Evolutionary conservation across 805 yeast genomes (phyloP).

Genomic region (Crinitomyces ghanaensis): DNA sequence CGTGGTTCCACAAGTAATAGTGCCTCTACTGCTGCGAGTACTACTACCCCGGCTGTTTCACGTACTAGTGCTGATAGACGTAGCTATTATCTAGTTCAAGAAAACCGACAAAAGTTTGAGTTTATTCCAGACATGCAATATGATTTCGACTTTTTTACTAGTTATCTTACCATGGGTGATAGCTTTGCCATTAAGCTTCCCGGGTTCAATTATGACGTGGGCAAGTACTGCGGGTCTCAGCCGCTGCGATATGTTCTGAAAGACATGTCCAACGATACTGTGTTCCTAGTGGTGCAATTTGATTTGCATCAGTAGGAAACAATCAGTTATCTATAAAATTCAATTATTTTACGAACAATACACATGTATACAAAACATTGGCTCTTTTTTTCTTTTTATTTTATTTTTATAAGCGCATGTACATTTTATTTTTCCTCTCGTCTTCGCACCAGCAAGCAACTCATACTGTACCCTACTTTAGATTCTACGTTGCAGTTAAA

Average conservation of each 20-base stretch:
- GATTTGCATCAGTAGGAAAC: too few relatives aligned
- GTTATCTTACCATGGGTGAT: constrained; percentile 39
- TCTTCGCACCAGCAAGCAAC: too few relatives aligned
- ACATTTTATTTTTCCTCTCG: too few relatives aligned
- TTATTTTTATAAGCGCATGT: too few relatives aligned
- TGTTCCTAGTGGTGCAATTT: constrained; percentile 21
- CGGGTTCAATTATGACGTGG: constrained; percentile 29
- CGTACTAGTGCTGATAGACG: constrained; percentile 27
- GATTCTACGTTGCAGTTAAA: too few relatives aligned
- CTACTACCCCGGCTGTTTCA: neutral
- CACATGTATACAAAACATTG: too few relatives aligned
- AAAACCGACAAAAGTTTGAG: constrained; percentile 30
- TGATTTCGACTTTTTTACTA: constrained; percentile 43
- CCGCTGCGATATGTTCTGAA: constrained; percentile 29
- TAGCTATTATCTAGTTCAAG: constrained; percentile 31
- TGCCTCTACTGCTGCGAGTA: neutral
- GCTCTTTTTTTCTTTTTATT: too few relatives aligned
- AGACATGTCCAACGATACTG: constrained; percentile 14
- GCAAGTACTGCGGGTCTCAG: constrained; percentile 27
- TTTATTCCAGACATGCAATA: constrained; percentile 33
- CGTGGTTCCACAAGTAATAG: neutral
- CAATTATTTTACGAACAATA: too few relatives aligned
- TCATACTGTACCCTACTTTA: too few relatives aligned
- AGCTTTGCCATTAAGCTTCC: constrained; percentile 44
- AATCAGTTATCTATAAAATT: too few relatives aligned